phyloP scores from a whole-genome alignment of 2,329 filamentous ascomycete genomes.

The Gnomoniopsis sp. region DNA sequence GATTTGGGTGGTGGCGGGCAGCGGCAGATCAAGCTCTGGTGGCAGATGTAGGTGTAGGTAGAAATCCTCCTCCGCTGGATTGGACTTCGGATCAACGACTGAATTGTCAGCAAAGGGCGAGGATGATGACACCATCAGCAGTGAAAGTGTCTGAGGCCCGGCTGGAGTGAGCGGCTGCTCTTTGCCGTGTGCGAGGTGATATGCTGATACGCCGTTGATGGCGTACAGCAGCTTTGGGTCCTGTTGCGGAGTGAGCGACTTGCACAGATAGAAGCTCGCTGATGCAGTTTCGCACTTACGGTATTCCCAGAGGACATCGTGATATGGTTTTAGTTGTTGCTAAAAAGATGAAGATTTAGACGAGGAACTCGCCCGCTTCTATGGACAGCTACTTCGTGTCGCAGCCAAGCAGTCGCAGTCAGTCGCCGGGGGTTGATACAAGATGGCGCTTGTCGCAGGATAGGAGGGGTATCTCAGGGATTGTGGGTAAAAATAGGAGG shows the following conservation, averaged over 20 bases:
- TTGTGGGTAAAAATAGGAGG: background rate
- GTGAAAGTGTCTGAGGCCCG: conserved; percentile 84
- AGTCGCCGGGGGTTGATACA: background rate
- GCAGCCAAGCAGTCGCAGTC: background rate
- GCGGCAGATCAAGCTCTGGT: conserved; percentile 86
- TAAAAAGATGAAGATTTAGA: background rate
- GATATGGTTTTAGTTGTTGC: conserved; percentile 1
- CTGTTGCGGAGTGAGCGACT: conserved; percentile 27
- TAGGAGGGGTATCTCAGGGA: background rate
- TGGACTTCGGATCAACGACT: conserved; percentile 48
- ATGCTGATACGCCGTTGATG: conserved; percentile 83
- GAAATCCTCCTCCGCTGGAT: conserved; percentile 78
- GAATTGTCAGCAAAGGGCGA: conserved; percentile 61
- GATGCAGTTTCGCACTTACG: conserved; percentile 27
- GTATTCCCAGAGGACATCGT: conserved; percentile 44
- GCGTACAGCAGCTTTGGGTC: conserved; percentile 67
- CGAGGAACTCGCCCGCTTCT: background rate
- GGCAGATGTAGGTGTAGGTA: conserved; percentile 94
- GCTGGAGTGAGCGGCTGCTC: conserved; percentile 79
- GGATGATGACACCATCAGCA: conserved; percentile 93
- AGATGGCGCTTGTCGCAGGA: conserved; percentile 1
- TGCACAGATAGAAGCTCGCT: background rate
- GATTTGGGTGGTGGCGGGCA: conserved; percentile 94
- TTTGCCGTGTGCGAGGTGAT: conserved; percentile 83
- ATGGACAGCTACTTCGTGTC: background rate